A percentile compares a stretch with the other conserved stretches of the same genome.
Conservation (phyloP, 208 protist genomes). For the Crithidia thermophila region DNA sequence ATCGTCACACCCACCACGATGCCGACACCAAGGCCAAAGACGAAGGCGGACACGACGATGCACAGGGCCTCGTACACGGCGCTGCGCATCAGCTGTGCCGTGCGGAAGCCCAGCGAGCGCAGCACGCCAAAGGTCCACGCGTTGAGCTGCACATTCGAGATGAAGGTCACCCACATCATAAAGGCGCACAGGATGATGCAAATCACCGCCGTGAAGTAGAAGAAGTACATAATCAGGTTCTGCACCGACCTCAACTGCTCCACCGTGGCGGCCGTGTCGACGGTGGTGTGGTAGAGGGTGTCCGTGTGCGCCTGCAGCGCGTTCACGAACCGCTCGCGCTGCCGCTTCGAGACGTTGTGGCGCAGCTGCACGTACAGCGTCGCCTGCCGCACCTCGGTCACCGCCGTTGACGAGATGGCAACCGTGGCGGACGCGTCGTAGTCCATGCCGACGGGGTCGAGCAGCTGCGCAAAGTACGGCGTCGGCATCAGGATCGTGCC, state of each 20-base stretch:
- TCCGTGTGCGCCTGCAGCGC: slow-evolving; percentile 71
- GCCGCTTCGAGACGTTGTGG: slow-evolving; percentile 19
- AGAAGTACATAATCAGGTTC: slow-evolving; percentile 91
- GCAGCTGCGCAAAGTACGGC: slow-evolving; percentile 44
- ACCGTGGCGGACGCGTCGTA: slow-evolving; percentile 12
- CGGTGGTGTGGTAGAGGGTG: slow-evolving; percentile 39
- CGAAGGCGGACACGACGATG: slow-evolving; percentile 92
- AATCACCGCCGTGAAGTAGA: slow-evolving; percentile 93
- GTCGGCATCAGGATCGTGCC: slow-evolving; percentile 77
- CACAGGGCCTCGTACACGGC: slow-evolving; percentile 95
- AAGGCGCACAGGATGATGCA: slow-evolving; percentile 94
- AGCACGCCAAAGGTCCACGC: slow-evolving; percentile 95
- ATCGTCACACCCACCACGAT: slow-evolving; percentile 81
- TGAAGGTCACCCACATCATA: slow-evolving; percentile 96
- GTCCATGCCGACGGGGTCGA: slow-evolving; percentile 54
- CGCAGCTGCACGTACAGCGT: slow-evolving; percentile 77
- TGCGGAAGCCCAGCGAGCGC: slow-evolving; percentile 90
- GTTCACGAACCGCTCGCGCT: slow-evolving; percentile 86
- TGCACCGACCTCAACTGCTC: slow-evolving; percentile 53
- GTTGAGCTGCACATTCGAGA: slow-evolving; percentile 95
- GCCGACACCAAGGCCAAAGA: slow-evolving; percentile 77
- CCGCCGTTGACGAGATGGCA: slow-evolving; percentile 10
- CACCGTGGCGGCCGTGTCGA: slow-evolving; percentile 47
- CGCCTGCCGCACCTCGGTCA: slow-evolving; percentile 48
- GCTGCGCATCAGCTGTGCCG: slow-evolving; percentile 78